These are phyloP conservation scores for Sanguinoderma infundibulare DNA, from an alignment of 1,284 basidiomycete genomes.

Conservation along the genomic window DNA sequence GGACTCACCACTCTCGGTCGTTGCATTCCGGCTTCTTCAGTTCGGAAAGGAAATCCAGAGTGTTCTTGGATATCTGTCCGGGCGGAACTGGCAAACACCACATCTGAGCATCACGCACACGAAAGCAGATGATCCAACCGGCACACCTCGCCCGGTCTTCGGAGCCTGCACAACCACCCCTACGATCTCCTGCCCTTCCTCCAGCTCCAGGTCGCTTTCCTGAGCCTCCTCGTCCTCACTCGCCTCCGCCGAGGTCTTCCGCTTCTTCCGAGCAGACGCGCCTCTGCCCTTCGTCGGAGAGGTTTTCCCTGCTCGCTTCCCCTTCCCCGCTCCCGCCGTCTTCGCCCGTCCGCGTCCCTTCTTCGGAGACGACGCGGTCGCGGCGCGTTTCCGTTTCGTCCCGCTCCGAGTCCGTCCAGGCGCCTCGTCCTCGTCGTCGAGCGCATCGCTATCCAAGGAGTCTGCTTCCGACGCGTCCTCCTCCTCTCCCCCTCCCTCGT, in stretches of 20 bases:
- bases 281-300: constrained; percentile 27
- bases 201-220: constrained; percentile 50
- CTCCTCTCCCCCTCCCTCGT: background rate
- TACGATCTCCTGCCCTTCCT: constrained; percentile 74
- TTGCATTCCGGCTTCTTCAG: constrained; percentile 81
- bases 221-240: constrained; percentile 42
- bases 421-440: constrained; percentile 27
- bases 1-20: constrained; percentile 76
- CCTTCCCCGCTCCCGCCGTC: background rate
- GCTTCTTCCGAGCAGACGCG: constrained; percentile 30
- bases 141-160: constrained; percentile 73
- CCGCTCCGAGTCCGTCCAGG: constrained; percentile 35
- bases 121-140: background rate
- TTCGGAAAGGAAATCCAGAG: constrained; percentile 75
- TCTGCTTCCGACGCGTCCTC: background rate
- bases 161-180: constrained; percentile 76
- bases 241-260: constrained; percentile 34
- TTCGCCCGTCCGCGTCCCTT: background rate
- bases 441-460: constrained; percentile 30
- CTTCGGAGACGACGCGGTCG: constrained; percentile 6
- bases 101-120: background rate
- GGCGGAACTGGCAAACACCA: constrained; percentile 63
- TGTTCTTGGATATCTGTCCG: constrained; percentile 86
- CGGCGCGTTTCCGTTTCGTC: constrained; percentile 43
- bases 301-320: constrained; percentile 9